Evolutionary conservation across 1,284 basidiomycete species (phyloP).

Genomic region (Chiua sp.): DNA sequence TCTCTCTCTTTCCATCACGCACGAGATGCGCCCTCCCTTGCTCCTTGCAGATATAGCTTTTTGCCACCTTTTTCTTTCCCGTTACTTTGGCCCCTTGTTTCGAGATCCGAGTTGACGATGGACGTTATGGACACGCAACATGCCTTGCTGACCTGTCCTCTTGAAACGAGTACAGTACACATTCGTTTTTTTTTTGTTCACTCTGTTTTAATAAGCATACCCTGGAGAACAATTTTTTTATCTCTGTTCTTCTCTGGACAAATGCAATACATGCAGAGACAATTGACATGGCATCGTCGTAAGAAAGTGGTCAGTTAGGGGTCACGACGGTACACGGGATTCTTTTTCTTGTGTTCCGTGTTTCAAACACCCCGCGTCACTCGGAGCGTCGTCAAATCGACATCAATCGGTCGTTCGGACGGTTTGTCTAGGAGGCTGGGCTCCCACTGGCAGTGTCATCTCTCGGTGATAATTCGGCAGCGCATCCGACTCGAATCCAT

Average conservation of each 20-base stretch:
- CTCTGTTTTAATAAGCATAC: conserved; percentile 11
- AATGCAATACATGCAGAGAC: neutral
- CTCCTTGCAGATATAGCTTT: neutral
- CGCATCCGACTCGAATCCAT: no score
- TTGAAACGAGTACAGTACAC: conserved; percentile 20
- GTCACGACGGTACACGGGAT: no score
- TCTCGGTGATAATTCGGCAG: no score
- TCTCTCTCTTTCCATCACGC: conserved; percentile 9
- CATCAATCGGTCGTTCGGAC: no score
- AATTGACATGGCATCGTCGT: no score
- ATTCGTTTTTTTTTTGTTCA: conserved; percentile 20
- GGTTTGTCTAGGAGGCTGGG: no score
- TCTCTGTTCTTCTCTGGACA: neutral
- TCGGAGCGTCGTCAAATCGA: no score
- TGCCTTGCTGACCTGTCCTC: conserved; percentile 15
- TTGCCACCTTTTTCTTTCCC: neutral
- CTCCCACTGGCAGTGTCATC: no score
- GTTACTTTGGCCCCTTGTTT: neutral
- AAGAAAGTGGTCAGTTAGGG: no score
- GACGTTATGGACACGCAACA: conserved; percentile 30
- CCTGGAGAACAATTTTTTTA: conserved; percentile 5
- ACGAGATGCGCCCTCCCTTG: conserved; percentile 10
- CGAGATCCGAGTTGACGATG: conserved; percentile 20
- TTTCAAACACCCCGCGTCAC: no score
- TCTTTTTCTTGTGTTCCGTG: no score